These are phyloP conservation scores for Aurantiochytrium sp. DNA, from an alignment of 108 stramenopile genomes.

Conservation along the genomic window DNA sequence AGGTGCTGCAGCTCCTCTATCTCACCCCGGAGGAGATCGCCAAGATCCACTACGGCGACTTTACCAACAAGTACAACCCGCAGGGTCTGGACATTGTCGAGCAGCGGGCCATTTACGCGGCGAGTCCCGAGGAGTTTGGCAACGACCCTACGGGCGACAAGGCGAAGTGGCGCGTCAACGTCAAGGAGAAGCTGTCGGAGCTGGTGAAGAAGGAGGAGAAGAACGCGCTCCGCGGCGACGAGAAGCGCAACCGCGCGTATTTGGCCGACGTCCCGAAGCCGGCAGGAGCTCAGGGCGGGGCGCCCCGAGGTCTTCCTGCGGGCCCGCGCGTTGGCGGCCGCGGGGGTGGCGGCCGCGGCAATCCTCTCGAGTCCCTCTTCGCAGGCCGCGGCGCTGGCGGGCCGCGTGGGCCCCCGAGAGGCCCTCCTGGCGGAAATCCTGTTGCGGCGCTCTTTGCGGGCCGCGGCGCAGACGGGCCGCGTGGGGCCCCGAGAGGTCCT, in stretches of 20 bases:
- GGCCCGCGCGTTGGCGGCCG: too few species aligned
- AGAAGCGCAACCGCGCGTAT: background rate
- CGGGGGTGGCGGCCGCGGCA: too few species aligned
- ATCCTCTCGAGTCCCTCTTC: too few species aligned
- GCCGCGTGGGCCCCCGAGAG: background rate
- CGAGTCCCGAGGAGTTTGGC: background rate
- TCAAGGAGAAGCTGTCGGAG: background rate
- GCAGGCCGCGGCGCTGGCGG: too few species aligned
- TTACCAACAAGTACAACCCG: background rate
- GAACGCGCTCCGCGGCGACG: background rate
- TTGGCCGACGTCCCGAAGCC: background rate
- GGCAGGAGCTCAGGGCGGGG: too few species aligned
- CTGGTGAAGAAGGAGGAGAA: background rate
- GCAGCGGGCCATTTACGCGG: background rate
- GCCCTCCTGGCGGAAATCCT: background rate
- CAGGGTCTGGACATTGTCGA: slow-evolving; percentile 4
- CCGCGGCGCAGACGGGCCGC: too few species aligned
- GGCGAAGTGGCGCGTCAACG: background rate
- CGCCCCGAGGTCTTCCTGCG: background rate
- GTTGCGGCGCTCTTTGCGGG: background rate
- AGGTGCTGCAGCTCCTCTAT: background rate
- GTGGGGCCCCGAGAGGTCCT: background rate
- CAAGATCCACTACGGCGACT: background rate
- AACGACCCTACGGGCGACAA: slow-evolving; percentile 6
- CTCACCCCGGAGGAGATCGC: background rate